Conservation (phyloP, 163 green algal genomes). For the Coccomyxa subellipsoidea region DNA sequence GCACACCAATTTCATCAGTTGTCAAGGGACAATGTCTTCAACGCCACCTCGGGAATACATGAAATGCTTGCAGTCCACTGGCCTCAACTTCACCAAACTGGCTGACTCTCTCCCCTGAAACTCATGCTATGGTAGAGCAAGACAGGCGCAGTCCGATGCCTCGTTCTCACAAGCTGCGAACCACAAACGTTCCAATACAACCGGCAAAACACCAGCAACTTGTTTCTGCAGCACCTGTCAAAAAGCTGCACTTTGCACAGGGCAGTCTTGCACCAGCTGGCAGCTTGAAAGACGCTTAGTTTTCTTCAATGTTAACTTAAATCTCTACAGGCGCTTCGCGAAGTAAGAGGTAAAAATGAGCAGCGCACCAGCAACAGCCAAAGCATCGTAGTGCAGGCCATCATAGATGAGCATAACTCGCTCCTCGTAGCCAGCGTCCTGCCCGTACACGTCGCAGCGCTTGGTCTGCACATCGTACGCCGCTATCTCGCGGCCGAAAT, state of each 20-base stretch:
- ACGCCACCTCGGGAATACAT: background rate
- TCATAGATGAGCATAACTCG: slow-evolving; percentile 83
- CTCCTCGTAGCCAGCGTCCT: slow-evolving; percentile 61
- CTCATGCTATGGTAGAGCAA: too few relatives aligned
- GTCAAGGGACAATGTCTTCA: background rate
- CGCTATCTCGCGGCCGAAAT: slow-evolving; percentile 80
- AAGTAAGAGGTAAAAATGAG: background rate
- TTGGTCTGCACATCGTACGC: slow-evolving; percentile 91
- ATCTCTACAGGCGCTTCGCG: background rate
- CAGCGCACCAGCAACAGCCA: slow-evolving; percentile 57
- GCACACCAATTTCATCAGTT: background rate
- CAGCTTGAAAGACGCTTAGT: too few relatives aligned
- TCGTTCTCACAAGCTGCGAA: too few relatives aligned
- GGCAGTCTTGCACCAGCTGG: too few relatives aligned
- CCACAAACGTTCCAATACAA: too few relatives aligned
- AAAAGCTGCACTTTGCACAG: too few relatives aligned
- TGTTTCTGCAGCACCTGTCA: too few relatives aligned
- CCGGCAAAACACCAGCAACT: too few relatives aligned
- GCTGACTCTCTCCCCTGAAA: too few relatives aligned
- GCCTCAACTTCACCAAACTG: too few relatives aligned
- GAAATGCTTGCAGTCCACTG: background rate
- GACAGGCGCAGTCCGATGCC: too few relatives aligned
- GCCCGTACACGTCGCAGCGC: slow-evolving; percentile 78
- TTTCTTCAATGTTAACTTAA: too few relatives aligned
- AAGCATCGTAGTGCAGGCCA: slow-evolving; percentile 93